Percentiles rank a stretch among this genome's conserved stretches.
Evolutionary conservation across 1,284 basidiomycete species (phyloP).

Genomic region (Moesziomyces antarcticus): DNA sequence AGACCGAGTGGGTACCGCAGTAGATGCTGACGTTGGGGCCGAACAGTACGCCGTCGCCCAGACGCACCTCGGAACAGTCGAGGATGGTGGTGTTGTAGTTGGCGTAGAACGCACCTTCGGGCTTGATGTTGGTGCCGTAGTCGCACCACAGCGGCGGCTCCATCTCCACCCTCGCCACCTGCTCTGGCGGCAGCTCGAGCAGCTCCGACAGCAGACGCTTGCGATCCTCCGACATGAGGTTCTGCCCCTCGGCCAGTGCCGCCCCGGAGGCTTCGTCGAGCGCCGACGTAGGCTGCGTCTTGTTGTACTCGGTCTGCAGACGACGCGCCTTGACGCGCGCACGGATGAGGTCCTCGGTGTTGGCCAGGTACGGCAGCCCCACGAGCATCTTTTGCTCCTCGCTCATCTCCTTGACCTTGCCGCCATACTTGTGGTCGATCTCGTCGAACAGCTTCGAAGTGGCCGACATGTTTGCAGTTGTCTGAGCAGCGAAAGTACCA

Average conservation of each 20-base stretch:
- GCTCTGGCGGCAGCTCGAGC: conserved; percentile 11
- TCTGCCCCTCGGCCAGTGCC: conserved; percentile 22
- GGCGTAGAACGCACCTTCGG: conserved; percentile 56
- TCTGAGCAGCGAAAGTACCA: background rate
- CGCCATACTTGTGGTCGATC: conserved; percentile 31
- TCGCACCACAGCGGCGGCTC: conserved; percentile 51
- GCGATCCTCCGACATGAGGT: conserved; percentile 30
- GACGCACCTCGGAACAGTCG: conserved; percentile 51
- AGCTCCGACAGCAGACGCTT: conserved; percentile 32
- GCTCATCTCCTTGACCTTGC: conserved; percentile 13
- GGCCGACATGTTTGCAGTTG: conserved; percentile 27
- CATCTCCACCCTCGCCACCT: conserved; percentile 23
- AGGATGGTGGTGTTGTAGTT: conserved; percentile 59
- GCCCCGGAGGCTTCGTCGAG: conserved; percentile 14
- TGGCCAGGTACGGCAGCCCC: conserved; percentile 43
- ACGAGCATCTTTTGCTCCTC: conserved; percentile 47
- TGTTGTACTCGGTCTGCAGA: conserved; percentile 41
- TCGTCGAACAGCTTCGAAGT: conserved; percentile 36
- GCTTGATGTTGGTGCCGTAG: conserved; percentile 61
- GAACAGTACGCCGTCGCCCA: conserved; percentile 57
- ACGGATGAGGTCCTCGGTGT: conserved; percentile 34
- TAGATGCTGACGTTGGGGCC: conserved; percentile 60
- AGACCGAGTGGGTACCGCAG: conserved; percentile 52
- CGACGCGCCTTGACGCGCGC: conserved; percentile 37
- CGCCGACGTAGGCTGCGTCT: conserved; percentile 31